Base-by-base conservation (phyloP, 352 stramenopile genomes). In the Vaucheria bursata region DNA sequence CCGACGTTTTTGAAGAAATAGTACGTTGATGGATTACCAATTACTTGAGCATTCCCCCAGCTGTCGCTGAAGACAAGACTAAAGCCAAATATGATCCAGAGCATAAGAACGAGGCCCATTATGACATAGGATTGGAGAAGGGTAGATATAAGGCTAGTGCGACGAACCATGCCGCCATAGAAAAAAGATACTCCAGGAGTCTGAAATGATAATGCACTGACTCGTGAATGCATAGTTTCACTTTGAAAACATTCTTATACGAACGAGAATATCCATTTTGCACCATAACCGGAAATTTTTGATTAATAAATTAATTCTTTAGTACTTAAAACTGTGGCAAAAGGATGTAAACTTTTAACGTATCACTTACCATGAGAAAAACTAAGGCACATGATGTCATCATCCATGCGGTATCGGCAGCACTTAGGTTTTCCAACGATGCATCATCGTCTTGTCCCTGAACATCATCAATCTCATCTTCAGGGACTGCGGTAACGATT, bases 41-140 rank as follows among this genome's bases (percentile, higher is more conserved):
- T 81, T 5, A 83, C 29, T n/a, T n/a, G n/a, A 2, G 31, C 53
- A 38, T 32, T 25, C 40, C 35, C 29, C 4, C 71, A 25, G 6
- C 38, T 37, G 6, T 78, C 86, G 52, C 90, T 78, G 69, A 93
- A 93, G 38, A 82, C 84, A 0, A 88, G 84, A 73, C 87, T 91
- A 84, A 91, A 93, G 3, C 88, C 89, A 50, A 91, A 89, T 2
- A 85, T 80, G 73, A 87, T 90, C 84, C 91, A 93, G 83, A 92
- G 88, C 74, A 92, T 87, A 39, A 88, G 89, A 53, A 92, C 87
- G 18, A 92, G 53, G 4, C 87, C 88, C 84, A 91, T 91, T 68
- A 80, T 88, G 39, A 87, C 80, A 73, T 91, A 91, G 4, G 87
- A 91, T 87, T 91, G 90, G 80, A 91, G 88, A 45, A 92, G 90